Base-by-base conservation (phyloP, 768 basidiomycete species). In the Suillus placidus region DNA sequence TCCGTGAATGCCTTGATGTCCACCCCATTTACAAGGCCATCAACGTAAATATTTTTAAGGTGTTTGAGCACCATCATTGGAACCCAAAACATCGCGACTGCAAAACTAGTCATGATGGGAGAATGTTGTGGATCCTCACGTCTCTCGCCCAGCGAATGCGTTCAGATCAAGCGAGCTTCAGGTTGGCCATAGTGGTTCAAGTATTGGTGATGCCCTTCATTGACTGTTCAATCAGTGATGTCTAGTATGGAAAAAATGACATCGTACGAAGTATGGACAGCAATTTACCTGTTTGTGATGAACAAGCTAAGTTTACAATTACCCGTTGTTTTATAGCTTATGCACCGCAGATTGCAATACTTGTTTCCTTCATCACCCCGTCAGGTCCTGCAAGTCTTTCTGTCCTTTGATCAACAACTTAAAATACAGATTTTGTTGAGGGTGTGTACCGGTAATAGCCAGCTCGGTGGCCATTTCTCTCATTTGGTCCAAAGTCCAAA, bases 141-240 rank as follows among this genome's bases (percentile, higher is more conserved):
- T 43, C 4, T 43, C 13, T 13, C 6, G 14, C 2, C 26, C 26
- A 61, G 9, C 8, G 23, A 14, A 3, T 61, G 61, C 18, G 6
- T 45, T 61, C 42, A 7, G 0, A 61, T 47, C 43, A 61, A 10
- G 30, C 61, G 18, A 26, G 42, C 61, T 49, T 61, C 43, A 4
- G 61, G 61, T 45, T 45, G 61, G 2, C 61, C 61, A 45, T 30
- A n/a, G 13, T 30, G 34, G 61, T 61, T 26, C 2, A 61, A 6
- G 61, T 30, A 61, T 13, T 32, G 8, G 14, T 20, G 13, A 45
- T 61, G 60, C 9, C 23, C 60, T 14, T 26, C 26, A 26, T 26
- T 26, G 26, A 26, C 26, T 26, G 26, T 26, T 26, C 26, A 26
- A 26, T 26, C 26, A 26, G 26, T 26, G 26, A 26, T 26, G 26